Base-by-base conservation (phyloP, 768 basidiomycete species). In the Russula ochroleuca region DNA sequence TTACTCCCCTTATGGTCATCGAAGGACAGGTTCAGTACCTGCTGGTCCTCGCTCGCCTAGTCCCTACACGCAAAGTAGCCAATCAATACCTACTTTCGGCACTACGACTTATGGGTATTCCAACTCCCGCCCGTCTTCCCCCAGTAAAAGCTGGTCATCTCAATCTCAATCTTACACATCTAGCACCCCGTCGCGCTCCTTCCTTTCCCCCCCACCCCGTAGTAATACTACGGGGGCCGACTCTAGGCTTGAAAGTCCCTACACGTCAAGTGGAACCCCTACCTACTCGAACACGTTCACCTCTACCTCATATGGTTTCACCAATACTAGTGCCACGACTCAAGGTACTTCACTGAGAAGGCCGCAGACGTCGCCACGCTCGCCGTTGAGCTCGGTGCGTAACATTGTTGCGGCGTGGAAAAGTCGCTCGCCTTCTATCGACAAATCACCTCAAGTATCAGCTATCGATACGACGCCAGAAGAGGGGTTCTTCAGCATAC, bases 401-500 rank as follows among this genome's bases (percentile, higher is more conserved):
- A 92, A 92, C 67, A 84, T 92, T 43, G 86, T 93, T 8, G 82
- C 85, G 0, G 78, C 86, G 9, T 93, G 90, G 89, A 92, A 90
- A 71, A 87, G 90, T 64, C 82, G 87, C 21, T 86, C 87, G 0
- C 86, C 80, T 0, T 77, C 74, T 9, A 48, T 49, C 2, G 68
- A 59, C 38, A 74, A 72, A 59, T 65, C 69, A 7, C 62, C 52
- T 13, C 61, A 58, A 31, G 10, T 59, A 62, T 61, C 66, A 11
- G 41, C 51, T 15, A 56, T 60, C 2, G 55, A 58, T n/a, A 37
- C 52, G 17, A 57, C 62, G 3, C 52, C 64, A 61, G 48, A 69
- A 31, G 82, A 81, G 13, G 82, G 82, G 6, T 73, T 85, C 15
- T 83, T 85, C 67, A 84, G 80, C 47, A 75, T 84, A 51, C 74